Evolutionary conservation across 129 eudicot species (phyloP), one percentile per base, ranked within the genome.

Genomic region (Oenanthe sinensis): DNA sequence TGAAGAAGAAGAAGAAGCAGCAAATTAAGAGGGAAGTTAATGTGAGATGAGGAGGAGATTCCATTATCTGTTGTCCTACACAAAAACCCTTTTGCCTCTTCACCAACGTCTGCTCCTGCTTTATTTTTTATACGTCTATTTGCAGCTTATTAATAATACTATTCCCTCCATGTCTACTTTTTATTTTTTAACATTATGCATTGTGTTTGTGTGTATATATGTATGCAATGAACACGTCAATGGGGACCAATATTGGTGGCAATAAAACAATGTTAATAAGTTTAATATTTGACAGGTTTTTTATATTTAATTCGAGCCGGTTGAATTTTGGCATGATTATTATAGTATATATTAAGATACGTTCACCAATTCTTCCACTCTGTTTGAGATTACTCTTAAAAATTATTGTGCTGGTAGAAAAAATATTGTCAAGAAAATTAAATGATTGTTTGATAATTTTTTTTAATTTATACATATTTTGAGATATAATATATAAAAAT

Each of bases 11-110:
- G 62, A 19, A 54, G 24, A 19, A 19, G 20, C 9, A 60, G 24
- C 15, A 60, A 60, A n/a, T n/a, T n/a, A n/a, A 33, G 36, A 60
- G 68, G 28, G 68, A 24, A 60, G 6, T 60, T 6, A n/a, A 30
- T 30, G 30, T 13, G 72, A 26, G 22, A 33, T 33, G 12, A 33
- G 72, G 40, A 67, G 72, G 72, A 67, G 72, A 67, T 67, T 67
- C 72, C 42, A 67, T 67, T 30, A 30, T 67, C 16, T 67, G 72
- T 67, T 67, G 72, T 67, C 72, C 72, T 67, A 67, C 37, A 28
- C 19, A 33, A 67, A 26, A 67, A 30, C 72, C 72, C 72, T 67
- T 33, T 30, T 33, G 39, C 72, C 42, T 67, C 72, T 67, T 67
- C 72, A 33, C 42, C 72, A 67, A 30, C 43, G 72, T 30, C 22